A percentile compares a stretch with the other conserved stretches of the same genome.
phyloP scores from a whole-genome alignment of 2,329 filamentous ascomycete genomes.

The Scopulariopsis brevicaulis region DNA sequence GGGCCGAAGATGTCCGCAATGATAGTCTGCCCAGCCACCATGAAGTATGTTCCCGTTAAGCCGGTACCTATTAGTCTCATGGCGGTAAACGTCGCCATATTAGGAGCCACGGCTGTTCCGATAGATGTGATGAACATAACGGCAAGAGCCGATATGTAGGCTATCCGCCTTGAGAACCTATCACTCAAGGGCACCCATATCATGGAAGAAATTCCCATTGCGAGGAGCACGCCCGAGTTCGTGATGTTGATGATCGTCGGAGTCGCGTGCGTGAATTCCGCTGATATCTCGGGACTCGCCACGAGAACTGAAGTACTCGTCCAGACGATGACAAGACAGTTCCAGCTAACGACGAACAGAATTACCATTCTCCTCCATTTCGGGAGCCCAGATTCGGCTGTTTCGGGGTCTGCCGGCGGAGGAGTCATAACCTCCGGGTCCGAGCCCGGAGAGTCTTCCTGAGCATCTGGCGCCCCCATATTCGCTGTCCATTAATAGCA shows the following conservation, averaged over 20 bases:
- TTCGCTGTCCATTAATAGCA: background rate
- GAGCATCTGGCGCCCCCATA: background rate
- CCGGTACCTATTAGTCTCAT: conserved; percentile 60
- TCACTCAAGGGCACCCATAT: conserved; percentile 65
- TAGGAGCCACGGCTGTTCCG: conserved; percentile 60
- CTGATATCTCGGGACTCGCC: conserved; percentile 63
- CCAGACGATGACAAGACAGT: background rate
- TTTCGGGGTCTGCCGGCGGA: background rate
- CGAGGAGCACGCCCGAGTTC: conserved; percentile 64
- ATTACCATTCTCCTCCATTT: conserved; percentile 5
- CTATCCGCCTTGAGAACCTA: conserved; percentile 21
- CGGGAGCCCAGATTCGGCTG: background rate
- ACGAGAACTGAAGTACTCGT: conserved; percentile 58
- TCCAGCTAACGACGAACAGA: conserved; percentile 11
- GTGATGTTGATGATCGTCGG: conserved; percentile 60
- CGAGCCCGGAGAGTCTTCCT: background rate
- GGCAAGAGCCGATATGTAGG: conserved; percentile 40
- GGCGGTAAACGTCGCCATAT: conserved; percentile 59
- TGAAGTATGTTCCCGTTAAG: conserved; percentile 63
- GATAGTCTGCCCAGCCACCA: conserved; percentile 31
- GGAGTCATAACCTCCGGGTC: background rate
- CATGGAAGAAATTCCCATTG: conserved; percentile 60
- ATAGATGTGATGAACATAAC: conserved; percentile 61
- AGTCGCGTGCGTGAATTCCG: conserved; percentile 46
- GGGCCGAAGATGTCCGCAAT: background rate